These are phyloP conservation scores for Glarea lozoyensis DNA, from an alignment of 495 filamentous ascomycete genomes.

Conservation along the genomic window DNA sequence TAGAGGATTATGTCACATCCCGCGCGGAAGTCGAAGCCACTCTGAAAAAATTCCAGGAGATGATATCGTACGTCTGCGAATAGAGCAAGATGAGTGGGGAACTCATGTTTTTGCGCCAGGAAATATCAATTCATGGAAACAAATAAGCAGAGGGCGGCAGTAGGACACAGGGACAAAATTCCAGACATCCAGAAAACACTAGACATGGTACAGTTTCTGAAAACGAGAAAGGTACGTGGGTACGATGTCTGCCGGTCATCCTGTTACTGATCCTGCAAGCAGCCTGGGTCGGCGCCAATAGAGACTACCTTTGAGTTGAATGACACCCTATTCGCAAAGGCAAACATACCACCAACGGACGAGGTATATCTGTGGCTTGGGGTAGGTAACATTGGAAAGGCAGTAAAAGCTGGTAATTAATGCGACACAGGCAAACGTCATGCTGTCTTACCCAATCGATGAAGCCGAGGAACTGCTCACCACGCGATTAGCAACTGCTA, in stretches of 20 bases:
- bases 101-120: constrained; percentile 30
- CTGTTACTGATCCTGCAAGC: constrained; percentile 4
- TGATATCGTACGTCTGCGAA: constrained; percentile 62
- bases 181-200: constrained; percentile 97
- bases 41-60: constrained; percentile 90
- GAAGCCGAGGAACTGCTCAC: constrained; percentile 76
- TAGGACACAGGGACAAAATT: constrained; percentile 84
- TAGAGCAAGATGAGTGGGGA: background rate
- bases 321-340: constrained; percentile 90
- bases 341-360: constrained; percentile 68
- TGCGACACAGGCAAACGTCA: constrained; percentile 72
- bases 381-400: constrained; percentile 31
- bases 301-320: constrained; percentile 94
- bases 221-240: constrained; percentile 49
- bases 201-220: constrained; percentile 81
- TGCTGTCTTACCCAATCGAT: constrained; percentile 85
- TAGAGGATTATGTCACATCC: constrained; percentile 86
- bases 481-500: constrained; percentile 71
- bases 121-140: constrained; percentile 99
- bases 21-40: constrained; percentile 83
- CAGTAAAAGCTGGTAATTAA: constrained; percentile 6
- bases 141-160: constrained; percentile 77
- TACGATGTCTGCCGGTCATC: background rate
- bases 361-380: constrained; percentile 97
- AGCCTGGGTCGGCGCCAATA: constrained; percentile 50